phyloP scores from a whole-genome alignment of 768 basidiomycete genomes.

The Psilocybe cubensis region DNA sequence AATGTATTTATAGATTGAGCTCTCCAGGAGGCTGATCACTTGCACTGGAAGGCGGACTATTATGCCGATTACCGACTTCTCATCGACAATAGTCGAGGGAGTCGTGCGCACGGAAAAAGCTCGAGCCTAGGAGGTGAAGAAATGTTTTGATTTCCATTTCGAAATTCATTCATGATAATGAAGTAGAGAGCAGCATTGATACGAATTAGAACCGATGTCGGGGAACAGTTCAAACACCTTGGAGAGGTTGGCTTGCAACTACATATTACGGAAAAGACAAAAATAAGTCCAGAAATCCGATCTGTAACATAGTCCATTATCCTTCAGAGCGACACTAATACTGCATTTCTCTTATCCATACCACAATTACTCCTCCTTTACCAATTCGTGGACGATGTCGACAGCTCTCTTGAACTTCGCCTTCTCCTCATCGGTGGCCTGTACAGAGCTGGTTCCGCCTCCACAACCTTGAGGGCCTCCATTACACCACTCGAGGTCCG shows the following conservation, averaged over 20 bases:
- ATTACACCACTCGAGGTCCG: slow-evolving; percentile 63
- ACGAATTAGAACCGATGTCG: slow-evolving; percentile 10
- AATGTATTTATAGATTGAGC: neutral
- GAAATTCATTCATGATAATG: neutral
- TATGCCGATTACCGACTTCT: neutral
- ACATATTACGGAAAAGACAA: neutral
- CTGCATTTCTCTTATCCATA: neutral
- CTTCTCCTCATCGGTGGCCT: slow-evolving; percentile 64
- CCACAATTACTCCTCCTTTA: slow-evolving; percentile 20
- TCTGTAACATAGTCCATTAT: neutral
- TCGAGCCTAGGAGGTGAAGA: neutral
- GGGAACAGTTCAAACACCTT: neutral
- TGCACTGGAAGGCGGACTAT: neutral
- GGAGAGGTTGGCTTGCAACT: neutral
- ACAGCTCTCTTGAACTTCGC: slow-evolving; percentile 72
- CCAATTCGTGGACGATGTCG: slow-evolving; percentile 61
- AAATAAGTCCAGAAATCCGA: neutral
- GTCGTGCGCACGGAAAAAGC: neutral
- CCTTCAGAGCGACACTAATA: neutral
- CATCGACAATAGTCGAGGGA: neutral
- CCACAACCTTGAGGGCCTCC: slow-evolving; percentile 65
- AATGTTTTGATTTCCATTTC: neutral
- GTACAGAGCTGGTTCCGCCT: slow-evolving; percentile 48
- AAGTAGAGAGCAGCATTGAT: neutral
- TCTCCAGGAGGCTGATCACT: neutral